Base-by-base conservation (phyloP, 208 protist species). In the Angomonas desouzai region DNA sequence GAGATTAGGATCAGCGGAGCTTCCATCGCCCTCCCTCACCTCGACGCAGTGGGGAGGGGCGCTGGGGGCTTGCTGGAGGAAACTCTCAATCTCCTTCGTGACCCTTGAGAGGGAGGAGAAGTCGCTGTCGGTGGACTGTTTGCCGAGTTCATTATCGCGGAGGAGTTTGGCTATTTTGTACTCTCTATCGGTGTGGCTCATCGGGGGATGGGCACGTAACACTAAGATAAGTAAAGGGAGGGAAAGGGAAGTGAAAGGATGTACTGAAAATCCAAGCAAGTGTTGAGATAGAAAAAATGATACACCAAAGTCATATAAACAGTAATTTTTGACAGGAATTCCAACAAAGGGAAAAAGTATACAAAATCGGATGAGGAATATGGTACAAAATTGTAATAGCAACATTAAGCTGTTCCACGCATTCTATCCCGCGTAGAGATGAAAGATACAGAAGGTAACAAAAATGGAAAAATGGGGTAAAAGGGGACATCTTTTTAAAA, bases 11-110 rank as follows among this genome's bases (percentile, higher is more conserved):
- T 25, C 25, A 6, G 18, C 62, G 1, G 47, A 53, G 47, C n/a
- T n/a, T n/a, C n/a, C n/a, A n/a, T n/a, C 38, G 38, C 38, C 38
- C 38, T 45, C 38, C 38, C 10, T 45, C 38, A 29, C 23, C 22
- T 57, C 18, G 51, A 61, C 64, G 27, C 57, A 64, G 25, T 65
- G 47, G 1, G 69, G 51, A 1, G 87, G 79, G 11, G 76, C 64
- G 30, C 65, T 53, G 3, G 66, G 68, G 1, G 87, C 87, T 22
- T 56, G 48, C 6, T 62, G 43, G 22, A 93, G 70, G 49, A 93
- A 93, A 13, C 33, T 18, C 43, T 85, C 83, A 20, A 93, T 81
- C 49, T 78, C 63, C 16, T 68, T 33, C 23, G 72, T 85, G 32
- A 85, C 68, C 9, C 60, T 48, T 13, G 70, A 58, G 34, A 93